Conservation (phyloP, 768 basidiomycete species). For the Russula compacta region DNA sequence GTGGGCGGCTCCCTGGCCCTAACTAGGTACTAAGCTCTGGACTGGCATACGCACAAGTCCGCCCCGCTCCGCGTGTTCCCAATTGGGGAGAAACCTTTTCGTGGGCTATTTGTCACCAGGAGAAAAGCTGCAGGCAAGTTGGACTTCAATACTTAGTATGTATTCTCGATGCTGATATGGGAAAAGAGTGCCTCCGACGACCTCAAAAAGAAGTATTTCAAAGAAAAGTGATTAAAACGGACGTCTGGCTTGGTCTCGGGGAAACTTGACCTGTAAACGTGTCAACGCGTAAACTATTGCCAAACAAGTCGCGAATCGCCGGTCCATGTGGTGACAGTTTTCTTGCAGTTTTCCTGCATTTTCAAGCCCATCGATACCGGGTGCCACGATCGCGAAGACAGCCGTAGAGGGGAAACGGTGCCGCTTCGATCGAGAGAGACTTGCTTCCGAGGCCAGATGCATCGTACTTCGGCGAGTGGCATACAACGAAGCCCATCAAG, state of each 20-base stretch:
- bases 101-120: not conserved
- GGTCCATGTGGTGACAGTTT: not conserved
- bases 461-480: not conserved
- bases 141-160: not conserved
- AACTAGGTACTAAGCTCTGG: not conserved
- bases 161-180: not conserved
- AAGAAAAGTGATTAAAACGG: not conserved
- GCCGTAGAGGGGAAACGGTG: not conserved
- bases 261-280: not conserved
- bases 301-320: not conserved
- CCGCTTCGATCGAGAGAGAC: not conserved
- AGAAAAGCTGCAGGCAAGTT: not conserved
- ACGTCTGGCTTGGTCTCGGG: not conserved
- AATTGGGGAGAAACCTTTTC: not conserved
- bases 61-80: not conserved
- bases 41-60: not conserved
- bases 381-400: not conserved
- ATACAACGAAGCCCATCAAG: not conserved
- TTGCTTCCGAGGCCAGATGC: not conserved
- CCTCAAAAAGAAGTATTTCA: not conserved
- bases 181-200: not conserved
- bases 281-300: not conserved
- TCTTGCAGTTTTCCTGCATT: too few species aligned
- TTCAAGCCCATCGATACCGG: not conserved
- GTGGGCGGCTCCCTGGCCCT: not conserved